These are phyloP conservation scores for Saururus chinensis DNA, from an alignment of 164 flowering plant genomes.

Conservation along the genomic window DNA sequence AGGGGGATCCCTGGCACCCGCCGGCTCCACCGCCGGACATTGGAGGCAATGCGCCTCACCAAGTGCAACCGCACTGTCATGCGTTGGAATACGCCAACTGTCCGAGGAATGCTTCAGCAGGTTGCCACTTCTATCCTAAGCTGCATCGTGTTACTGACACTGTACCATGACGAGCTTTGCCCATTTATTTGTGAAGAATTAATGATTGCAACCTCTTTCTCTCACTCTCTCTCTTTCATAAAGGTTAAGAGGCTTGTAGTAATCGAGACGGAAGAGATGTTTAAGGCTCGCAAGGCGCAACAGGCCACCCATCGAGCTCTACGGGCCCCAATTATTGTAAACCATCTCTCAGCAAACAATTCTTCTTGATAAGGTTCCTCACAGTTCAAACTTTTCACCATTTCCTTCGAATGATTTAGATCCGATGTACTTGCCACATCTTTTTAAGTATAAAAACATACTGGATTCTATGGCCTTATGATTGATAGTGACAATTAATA, in stretches of 20 bases:
- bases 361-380: conserved; percentile 13
- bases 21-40: conserved; percentile 68
- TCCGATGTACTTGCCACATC: too few relatives aligned
- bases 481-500: too few relatives aligned
- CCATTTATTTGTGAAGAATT: not conserved
- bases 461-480: too few relatives aligned
- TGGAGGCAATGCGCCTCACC: conserved; percentile 68
- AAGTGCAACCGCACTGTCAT: conserved; percentile 82
- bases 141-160: not conserved
- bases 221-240: not conserved
- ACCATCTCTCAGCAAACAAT: conserved; percentile 29
- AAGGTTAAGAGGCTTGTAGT: conserved; percentile 90
- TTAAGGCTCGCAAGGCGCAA: conserved; percentile 61
- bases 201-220: not conserved
- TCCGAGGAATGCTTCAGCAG: conserved; percentile 93
- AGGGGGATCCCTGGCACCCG: conserved; percentile 91
- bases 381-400: conserved; percentile 6
- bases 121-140: conserved; percentile 16
- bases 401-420: too few relatives aligned
- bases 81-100: conserved; percentile 82
- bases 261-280: conserved; percentile 91
- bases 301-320: conserved; percentile 50
- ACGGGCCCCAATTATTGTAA: conserved; percentile 66
- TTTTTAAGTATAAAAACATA: too few relatives aligned
- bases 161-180: not conserved